A percentile compares a stretch with the other conserved stretches of the same genome.
Conservation (phyloP, 257 asterid species). For the Leonotis leonurus region DNA sequence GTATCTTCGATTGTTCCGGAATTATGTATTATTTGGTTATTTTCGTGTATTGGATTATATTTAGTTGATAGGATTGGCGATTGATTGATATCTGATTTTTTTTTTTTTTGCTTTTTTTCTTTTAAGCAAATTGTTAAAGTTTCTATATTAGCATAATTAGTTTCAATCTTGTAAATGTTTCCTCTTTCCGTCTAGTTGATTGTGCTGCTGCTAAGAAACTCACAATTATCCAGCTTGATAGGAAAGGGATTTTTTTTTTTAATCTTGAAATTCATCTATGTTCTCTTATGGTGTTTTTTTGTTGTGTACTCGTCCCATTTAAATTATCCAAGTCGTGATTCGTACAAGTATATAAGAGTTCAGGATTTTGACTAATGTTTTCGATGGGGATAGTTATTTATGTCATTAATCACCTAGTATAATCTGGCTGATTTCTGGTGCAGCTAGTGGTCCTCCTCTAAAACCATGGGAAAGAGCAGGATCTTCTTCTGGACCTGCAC, state of each 20-base stretch:
- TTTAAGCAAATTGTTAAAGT: not conserved
- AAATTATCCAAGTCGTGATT: not conserved
- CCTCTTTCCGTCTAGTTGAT: not conserved
- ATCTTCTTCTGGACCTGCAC: constrained; percentile 73
- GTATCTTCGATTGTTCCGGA: not conserved
- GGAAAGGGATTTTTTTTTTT: not conserved
- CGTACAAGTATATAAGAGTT: not conserved
- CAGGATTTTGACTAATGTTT: not conserved
- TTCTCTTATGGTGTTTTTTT: not conserved
- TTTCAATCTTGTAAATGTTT: not conserved
- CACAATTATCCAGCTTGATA: not conserved
- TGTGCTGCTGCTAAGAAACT: not conserved
- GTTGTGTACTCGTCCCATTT: not conserved
- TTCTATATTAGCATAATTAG: not conserved
- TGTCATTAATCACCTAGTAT: not conserved
- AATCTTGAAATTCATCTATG: not conserved
- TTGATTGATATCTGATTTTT: not conserved
- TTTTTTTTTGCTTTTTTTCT: not conserved
- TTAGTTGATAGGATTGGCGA: not conserved
- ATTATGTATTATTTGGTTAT: not conserved
- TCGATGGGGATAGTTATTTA: not conserved
- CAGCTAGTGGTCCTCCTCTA: constrained; percentile 60
- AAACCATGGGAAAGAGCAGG: constrained; percentile 98
- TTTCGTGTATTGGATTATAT: constrained; percentile 1
- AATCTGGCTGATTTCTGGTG: constrained; percentile 6